Evolutionary conservation across 495 filamentous ascomycete genomes (phyloP), one percentile per base, ranked within the genome.

Genomic region (Alectoria sarmentosa): DNA sequence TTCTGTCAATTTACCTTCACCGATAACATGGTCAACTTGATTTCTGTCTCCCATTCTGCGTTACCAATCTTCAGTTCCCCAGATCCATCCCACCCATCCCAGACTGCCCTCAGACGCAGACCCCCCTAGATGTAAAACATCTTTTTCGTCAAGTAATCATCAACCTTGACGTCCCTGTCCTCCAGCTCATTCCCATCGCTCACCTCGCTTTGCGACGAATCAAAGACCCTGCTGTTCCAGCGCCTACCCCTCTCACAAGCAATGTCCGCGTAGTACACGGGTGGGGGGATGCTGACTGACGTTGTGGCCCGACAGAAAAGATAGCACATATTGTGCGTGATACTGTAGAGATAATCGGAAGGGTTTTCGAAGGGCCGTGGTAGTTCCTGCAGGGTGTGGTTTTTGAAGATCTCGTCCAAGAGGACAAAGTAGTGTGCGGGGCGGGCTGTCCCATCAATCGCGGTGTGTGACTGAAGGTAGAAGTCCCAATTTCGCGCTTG

Each of bases 111-210:
- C n/a, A n/a, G n/a, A n/a, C n/a, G n/a, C n/a, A n/a, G n/a, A n/a
- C n/a, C n/a, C n/a, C n/a, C n/a, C n/a, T n/a, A 54, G 49, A 54
- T 54, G 49, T 54, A 54, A 32, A 54, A 54, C 49, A 54, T 54
- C 49, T 13, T 32, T 3, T 54, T 19, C 19, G 1, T 14, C 26
- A 54, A 19, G 1, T 17, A 0, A 2, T 30, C 4, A 54, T 54
- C 11, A 6, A 54, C 28, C 28, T 17, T 19, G 1, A 54, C 28
- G 13, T 54, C 26, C 1, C 8, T 30, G 1, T 52, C 26, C 48
- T 15, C 8, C 1, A 52, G 0, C 8, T 52, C 26, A 14, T 30
- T 14, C 2, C 13, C 48, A 23, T 13, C 13, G 13, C 46, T 49
- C 9, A 1, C 46, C n/a, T 26, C 46, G 23, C 26, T 28, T 10